A percentile compares a stretch with the other conserved stretches of the same genome.
These are phyloP conservation scores for Geotrichum citri-aurantii DNA, from an alignment of 1,139 yeast species.

Conservation along the genomic window DNA sequence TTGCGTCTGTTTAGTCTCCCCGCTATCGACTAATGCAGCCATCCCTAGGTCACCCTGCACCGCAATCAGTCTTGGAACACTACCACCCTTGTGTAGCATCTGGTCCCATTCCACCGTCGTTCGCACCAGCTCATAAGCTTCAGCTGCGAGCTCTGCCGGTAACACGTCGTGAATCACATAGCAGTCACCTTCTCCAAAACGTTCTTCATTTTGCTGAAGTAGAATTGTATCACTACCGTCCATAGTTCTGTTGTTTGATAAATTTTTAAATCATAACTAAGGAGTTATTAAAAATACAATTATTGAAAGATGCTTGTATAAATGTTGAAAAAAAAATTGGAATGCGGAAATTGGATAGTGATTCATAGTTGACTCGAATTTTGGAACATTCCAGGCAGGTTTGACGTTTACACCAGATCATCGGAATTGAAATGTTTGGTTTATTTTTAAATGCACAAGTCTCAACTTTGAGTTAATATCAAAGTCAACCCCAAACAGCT, in stretches of 20 bases:
- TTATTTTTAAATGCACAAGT: not conserved
- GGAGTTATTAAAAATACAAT: too few relatives aligned
- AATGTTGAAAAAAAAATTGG: too few relatives aligned
- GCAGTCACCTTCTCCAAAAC: conserved; percentile 14
- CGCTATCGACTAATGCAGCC: not conserved
- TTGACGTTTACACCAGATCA: too few relatives aligned
- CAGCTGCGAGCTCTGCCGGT: conserved; percentile 4
- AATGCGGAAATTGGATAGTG: too few relatives aligned
- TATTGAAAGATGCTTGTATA: too few relatives aligned
- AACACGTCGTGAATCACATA: conserved; percentile 7
- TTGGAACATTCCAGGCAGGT: too few relatives aligned
- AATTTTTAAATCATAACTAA: too few relatives aligned
- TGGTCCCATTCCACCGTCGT: conserved; percentile 13
- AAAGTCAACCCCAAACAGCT: too few relatives aligned
- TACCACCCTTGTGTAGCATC: conserved; percentile 22
- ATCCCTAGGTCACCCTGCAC: conserved; percentile 18
- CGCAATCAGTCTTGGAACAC: conserved; percentile 22
- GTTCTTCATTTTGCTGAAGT: not conserved
- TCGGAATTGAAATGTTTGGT: too few relatives aligned
- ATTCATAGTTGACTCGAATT: too few relatives aligned
- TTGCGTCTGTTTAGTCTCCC: not conserved
- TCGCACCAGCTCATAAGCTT: conserved; percentile 3
- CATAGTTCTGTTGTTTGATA: not conserved
- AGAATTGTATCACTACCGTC: not conserved
- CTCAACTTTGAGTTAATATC: not conserved